Base-by-base conservation (phyloP, 768 basidiomycete genomes). In the Pisolithus marmoratus region DNA sequence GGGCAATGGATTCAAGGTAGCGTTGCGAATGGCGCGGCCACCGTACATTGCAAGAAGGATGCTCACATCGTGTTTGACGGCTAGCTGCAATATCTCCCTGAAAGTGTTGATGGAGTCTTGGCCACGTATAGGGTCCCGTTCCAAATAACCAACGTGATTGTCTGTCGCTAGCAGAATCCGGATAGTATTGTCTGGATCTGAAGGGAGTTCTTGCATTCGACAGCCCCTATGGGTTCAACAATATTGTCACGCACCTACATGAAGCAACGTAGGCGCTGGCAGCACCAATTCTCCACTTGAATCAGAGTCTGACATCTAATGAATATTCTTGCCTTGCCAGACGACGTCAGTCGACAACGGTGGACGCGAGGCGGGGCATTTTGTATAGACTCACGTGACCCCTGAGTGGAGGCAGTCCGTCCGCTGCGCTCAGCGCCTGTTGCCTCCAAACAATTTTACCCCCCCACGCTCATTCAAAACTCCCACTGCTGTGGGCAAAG, bases 41-140 rank as follows among this genome's bases (percentile, higher is more conserved):
- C 14, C 34, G 26, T 27, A 27, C 9, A 36, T 17, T n/a, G 44
- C 27, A 34, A 46, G 36, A 50, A 41, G 38, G 37, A 50, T 43
- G 31, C 86, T 58, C 62, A 92, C 93, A 59, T 94, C 85, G 58
- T 90, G 73, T 59, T 94, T 94, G 15, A 87, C 83, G 2, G 93
- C 95, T 7, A 98, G 72, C 63, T 96, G 84, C 19, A 99, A 72
- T 46, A 99, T 91, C 72, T 99, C 96, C 58, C 78, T 80, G 71
- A 99, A 99, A 0, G 94, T 90, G 68, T 95, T 88, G 60, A 99
- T 89, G 3, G 93, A 90, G 65, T 99, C 96, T 67, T 91, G 87
- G 0, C 95, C 94, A 27, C 96, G 81, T 40, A 97, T 77, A 2
- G 96, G 94, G 64, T 99, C 96, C 54, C 92, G 79, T 70, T 98